These are phyloP conservation scores for Ophiostoma fasciatum DNA, from an alignment of 2,329 filamentous ascomycete species.

Conservation along the genomic window DNA sequence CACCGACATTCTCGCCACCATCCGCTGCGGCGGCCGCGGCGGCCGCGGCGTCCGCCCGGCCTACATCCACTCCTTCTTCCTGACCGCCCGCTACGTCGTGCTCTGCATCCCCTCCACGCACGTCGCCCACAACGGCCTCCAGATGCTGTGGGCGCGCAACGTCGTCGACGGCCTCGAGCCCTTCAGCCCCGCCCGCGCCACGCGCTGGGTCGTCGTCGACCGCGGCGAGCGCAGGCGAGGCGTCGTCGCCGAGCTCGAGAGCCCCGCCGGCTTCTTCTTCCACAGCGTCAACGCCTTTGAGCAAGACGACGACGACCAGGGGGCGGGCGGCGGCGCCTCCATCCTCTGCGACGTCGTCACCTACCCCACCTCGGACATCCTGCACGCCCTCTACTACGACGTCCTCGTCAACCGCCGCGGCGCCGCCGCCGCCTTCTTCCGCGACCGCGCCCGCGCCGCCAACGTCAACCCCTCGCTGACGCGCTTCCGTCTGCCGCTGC, in stretches of 20 bases:
- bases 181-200: conserved; percentile 40
- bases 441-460: conserved; percentile 23
- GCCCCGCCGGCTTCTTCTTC: conserved; percentile 60
- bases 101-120: conserved; percentile 59
- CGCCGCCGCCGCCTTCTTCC: conserved; percentile 27
- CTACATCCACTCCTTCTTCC: conserved; percentile 73
- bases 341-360: conserved; percentile 51
- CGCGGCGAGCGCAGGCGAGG: conserved; percentile 36
- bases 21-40: conserved; percentile 23
- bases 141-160: conserved; percentile 50
- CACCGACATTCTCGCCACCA: conserved; percentile 51
- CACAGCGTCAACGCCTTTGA: conserved; percentile 69
- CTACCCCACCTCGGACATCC: conserved; percentile 49
- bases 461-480: conserved; percentile 24
- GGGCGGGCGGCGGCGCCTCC: conserved; percentile 21
- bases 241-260: conserved; percentile 53
- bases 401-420: conserved; percentile 41
- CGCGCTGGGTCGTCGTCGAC: conserved; percentile 63
- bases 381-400: conserved; percentile 56
- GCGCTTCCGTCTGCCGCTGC: conserved; percentile 21
- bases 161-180: conserved; percentile 51
- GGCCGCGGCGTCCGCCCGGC: conserved; percentile 29
- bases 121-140: conserved; percentile 39
- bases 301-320: conserved; percentile 40
- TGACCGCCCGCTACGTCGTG: conserved; percentile 56